Evolutionary conservation across 1,139 yeast genomes (phyloP).

Genomic region (Scheffersomyces lignicola): DNA sequence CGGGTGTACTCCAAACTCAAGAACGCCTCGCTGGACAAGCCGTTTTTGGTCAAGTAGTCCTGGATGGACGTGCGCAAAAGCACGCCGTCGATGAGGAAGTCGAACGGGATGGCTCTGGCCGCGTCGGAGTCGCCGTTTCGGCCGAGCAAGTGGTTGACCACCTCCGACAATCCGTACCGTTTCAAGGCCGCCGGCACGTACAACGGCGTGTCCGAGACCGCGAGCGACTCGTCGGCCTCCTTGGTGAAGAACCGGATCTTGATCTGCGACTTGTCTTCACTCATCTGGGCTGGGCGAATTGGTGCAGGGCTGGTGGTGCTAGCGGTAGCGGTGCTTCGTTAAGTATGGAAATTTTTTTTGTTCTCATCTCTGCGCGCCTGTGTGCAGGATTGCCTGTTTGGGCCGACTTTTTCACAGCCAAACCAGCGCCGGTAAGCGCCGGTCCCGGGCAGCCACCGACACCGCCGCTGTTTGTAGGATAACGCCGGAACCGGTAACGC

Average conservation of each 20-base stretch:
- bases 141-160: conserved; percentile 82
- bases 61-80: conserved; percentile 75
- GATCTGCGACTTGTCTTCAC: conserved; percentile 45
- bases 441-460: background rate
- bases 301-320: background rate
- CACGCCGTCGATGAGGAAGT: conserved; percentile 84
- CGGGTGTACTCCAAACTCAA: conserved; percentile 85
- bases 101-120: conserved; percentile 80
- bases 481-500: background rate
- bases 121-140: conserved; percentile 31
- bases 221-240: conserved; percentile 71
- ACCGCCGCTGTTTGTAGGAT: conserved; percentile 2
- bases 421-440: no score
- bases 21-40: conserved; percentile 79
- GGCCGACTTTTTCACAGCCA: conserved; percentile 4
- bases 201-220: conserved; percentile 80
- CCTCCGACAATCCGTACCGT: conserved; percentile 90
- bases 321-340: conserved; percentile 3
- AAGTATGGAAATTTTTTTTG: conserved; percentile 16
- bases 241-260: conserved; percentile 84
- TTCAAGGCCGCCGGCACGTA: conserved; percentile 84
- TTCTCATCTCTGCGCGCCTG: conserved; percentile 13
- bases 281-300: conserved; percentile 16
- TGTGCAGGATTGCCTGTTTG: conserved; percentile 8
- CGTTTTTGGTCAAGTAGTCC: conserved; percentile 73